These are phyloP conservation scores for Incumbomyces delicatus DNA, from an alignment of 2,329 filamentous ascomycete species.

Conservation along the genomic window DNA sequence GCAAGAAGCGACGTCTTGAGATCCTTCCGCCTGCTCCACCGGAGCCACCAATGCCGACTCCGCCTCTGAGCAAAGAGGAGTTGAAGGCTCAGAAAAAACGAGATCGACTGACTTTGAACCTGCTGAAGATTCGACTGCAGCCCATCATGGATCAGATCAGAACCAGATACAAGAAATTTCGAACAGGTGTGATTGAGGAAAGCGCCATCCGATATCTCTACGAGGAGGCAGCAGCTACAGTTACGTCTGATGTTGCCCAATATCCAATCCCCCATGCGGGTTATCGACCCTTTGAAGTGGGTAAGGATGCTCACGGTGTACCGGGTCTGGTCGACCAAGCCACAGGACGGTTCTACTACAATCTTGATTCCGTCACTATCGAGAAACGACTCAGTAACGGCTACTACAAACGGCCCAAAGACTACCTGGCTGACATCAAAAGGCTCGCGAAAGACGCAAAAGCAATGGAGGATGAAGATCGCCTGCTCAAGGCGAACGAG, in stretches of 20 bases:
- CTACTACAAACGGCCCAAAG: conserved; percentile 82
- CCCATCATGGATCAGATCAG: conserved; percentile 97
- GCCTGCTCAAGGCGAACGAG: conserved; percentile 80
- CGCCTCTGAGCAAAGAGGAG: conserved; percentile 64
- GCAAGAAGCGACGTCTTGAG: conserved; percentile 77
- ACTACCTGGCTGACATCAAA: conserved; percentile 82
- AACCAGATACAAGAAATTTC: conserved; percentile 77
- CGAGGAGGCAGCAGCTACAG: conserved; percentile 61
- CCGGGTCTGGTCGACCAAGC: conserved; percentile 65
- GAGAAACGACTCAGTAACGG: conserved; percentile 95
- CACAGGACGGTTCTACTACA: conserved; percentile 84
- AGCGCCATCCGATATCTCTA: conserved; percentile 69
- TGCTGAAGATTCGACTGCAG: conserved; percentile 79
- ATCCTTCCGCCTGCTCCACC: conserved; percentile 65
- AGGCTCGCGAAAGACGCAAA: conserved; percentile 76
- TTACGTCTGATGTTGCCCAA: conserved; percentile 50
- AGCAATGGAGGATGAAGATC: conserved; percentile 69
- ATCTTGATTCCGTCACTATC: conserved; percentile 83
- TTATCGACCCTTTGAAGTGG: conserved; percentile 66
- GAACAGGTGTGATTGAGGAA: conserved; percentile 67
- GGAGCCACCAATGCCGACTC: conserved; percentile 52
- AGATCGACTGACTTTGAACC: conserved; percentile 75
- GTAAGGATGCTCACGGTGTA: conserved; percentile 67
- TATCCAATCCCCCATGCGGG: conserved; percentile 47
- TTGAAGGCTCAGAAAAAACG: conserved; percentile 68